Base-by-base conservation (phyloP, 2,329 filamentous ascomycete genomes). In the Exophiala phaeomuriformis region DNA sequence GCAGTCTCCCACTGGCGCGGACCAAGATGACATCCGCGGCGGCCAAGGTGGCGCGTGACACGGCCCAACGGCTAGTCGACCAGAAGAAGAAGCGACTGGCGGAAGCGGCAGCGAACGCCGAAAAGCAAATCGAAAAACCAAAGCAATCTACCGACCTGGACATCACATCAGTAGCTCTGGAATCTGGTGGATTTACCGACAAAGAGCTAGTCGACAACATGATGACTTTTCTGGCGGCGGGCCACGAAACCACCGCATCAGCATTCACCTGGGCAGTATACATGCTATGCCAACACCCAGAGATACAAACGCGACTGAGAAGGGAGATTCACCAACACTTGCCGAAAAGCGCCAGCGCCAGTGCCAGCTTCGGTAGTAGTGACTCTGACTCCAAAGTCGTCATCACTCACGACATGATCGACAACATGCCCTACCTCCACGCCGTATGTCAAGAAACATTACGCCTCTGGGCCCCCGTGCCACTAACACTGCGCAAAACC, bases 211-310 rank as follows among this genome's bases (percentile, higher is more conserved):
- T 89, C 35, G 86, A 93, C 67, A 89, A 95, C 70, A 79, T 93
- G 66, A 93, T 94, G 87, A 94, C 88, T 0, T 93, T 94, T 72
- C 79, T 94, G 3, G 85, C 85, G 0, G 89, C 89, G 0, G 85
- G 63, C 40, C 65, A 66, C 49, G 65, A 67, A 52, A 68, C 64
- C 5, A 67, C 64, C 32, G 63, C 65, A 0, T 60, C 61, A 3
- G 61, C 64, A 5, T 59, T 68, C 40, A 61, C 60, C 7, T 67
- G 66, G 65, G 63, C 63, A 12, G 52, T 61, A 29, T 66, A 66
- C 48, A 51, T 61, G 10, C 63, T 68, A 1, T 62, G 60, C 46
- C 58, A 61, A 28, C 51, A 65, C 44, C 64, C 58, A 27, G 59
- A 65, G 19, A 61, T 64, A 29, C 65, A 67, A 52, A 59, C 50